Base-by-base conservation (phyloP, 1,284 basidiomycete genomes). In the Boletus hoseneyae region DNA sequence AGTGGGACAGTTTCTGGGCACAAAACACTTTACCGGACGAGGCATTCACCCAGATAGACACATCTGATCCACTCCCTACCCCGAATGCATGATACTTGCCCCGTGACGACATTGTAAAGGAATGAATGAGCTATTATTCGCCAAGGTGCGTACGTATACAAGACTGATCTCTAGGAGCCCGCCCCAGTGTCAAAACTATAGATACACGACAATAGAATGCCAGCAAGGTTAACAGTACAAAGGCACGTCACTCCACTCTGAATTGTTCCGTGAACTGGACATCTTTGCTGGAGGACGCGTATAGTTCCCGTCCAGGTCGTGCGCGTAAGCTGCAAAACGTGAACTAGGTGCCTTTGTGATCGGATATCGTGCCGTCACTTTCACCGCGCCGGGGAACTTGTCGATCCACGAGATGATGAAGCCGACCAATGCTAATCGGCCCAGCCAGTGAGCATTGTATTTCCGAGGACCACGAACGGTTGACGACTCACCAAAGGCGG, bases 331-430 rank as follows among this genome's bases (percentile, higher is more conserved):
- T 7, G 51, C 49, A 18, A 62, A 65, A 8, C 45, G 54, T 25
- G 64, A 68, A 40, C 65, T 68, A 2, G 66, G 51, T 2, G 67
- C 65, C 47, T 68, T 69, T n/a, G 64, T 69, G 18, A 56, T 39
- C 19, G 54, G 51, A 42, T 64, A 63, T 19, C 64, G 56, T 4
- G 54, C 52, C 7, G 33, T 56, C 52, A 68, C 64, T 25, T 51
- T 51, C 6, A 62, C 53, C 5, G 44, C 63, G 2, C 64, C 59
- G 0, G 64, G 64, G 29, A 53, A 48, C 52, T 48, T 68, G 59
- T 70, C 69, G 7, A 62, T 36, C 53, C 56, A 59, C 29, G 67
- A 56, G 34, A 61, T 23, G 29, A 63, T n/a, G 23, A 61, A 51
- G 11, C 65, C 66, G 13, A 55, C 18, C 43, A 48, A 38, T 8